Evolutionary conservation across 1,284 basidiomycete species (phyloP).

Genomic region (Trametes sp.): DNA sequence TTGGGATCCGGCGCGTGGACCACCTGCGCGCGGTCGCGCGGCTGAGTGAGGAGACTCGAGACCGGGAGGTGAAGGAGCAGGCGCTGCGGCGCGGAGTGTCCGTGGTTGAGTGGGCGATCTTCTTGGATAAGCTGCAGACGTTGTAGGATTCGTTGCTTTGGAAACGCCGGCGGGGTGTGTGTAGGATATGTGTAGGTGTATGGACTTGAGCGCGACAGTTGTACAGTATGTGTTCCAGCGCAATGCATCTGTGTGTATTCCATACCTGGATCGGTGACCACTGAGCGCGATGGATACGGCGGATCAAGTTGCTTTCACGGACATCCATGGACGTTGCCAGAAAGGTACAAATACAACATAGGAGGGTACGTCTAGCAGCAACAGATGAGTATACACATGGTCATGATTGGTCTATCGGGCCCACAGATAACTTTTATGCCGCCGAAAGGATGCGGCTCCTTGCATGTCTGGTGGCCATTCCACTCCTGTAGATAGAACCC

Average conservation of each 20-base stretch:
- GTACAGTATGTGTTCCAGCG: neutral
- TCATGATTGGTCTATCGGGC: too few relatives aligned
- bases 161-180: neutral
- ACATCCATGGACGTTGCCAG: too few relatives aligned
- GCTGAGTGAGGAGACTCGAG: slow-evolving; percentile 67
- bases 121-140: slow-evolving; percentile 59
- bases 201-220: too few relatives aligned
- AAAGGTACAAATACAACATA: neutral
- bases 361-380: neutral
- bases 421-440: too few relatives aligned
- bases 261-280: too few relatives aligned
- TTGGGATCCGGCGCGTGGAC: slow-evolving; percentile 65
- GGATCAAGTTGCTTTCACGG: too few relatives aligned
- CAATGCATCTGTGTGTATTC: neutral
- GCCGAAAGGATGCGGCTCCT: too few relatives aligned
- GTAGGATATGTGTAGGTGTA: neutral
- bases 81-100: slow-evolving; percentile 71
- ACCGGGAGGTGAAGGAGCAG: slow-evolving; percentile 70
- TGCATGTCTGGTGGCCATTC: too few relatives aligned
- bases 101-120: slow-evolving; percentile 79
- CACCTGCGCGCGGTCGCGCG: slow-evolving; percentile 67
- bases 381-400: too few relatives aligned
- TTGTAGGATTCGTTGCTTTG: slow-evolving; percentile 30
- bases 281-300: too few relatives aligned
- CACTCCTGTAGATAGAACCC: too few relatives aligned